Base-by-base conservation (phyloP, 805 yeast genomes). In the Isabelozyma heimii region DNA sequence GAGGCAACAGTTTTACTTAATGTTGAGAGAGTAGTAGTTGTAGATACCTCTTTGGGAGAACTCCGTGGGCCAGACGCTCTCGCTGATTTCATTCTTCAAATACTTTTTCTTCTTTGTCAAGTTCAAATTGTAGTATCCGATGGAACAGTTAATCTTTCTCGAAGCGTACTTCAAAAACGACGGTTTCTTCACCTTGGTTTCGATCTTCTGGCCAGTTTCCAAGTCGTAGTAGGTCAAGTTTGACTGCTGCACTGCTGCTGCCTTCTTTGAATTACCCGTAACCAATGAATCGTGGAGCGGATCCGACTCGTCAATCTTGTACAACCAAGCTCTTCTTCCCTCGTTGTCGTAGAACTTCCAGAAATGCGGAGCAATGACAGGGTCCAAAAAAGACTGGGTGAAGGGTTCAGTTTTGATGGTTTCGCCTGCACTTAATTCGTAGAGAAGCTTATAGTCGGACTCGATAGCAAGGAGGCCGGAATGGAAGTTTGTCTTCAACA, bases 251-350 rank as follows among this genome's bases (percentile, higher is more conserved):
- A 45, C 44, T 20, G 42, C 51, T 2, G 35, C 38, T 3, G 52
- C 37, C 42, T 53, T 52, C 26, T 55, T 49, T 15, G 52, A 42
- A 6, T 20, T 20, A 5, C 52, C 53, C 43, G 56, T 58, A 16
- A 66, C 37, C 28, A 70, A 60, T 17, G 63, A 52, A 40, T 65
- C 59, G 47, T 69, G 70, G 10, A 69, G 65, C 2, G 70, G 65
- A 47, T 69, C 72, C 1, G 51, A 42, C 13, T 65, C 54, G 14
- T 60, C 57, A 17, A 72, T 66, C 59, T 77, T 81, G 64, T 83
- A 85, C 14, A 90, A 63, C 96, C 97, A 90, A 10, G 89, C 84
- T 52, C 97, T 75, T 52, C 96, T 75, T 4, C 96, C 95, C 55
- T 82, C 84, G 48, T 80, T 77, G 55, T 80, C 83, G 59, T 70